A percentile compares a stretch with the other conserved stretches of the same genome.
Conservation (phyloP, 2,329 filamentous ascomycete genomes). For the Pyrenophora tritici-repentis region DNA sequence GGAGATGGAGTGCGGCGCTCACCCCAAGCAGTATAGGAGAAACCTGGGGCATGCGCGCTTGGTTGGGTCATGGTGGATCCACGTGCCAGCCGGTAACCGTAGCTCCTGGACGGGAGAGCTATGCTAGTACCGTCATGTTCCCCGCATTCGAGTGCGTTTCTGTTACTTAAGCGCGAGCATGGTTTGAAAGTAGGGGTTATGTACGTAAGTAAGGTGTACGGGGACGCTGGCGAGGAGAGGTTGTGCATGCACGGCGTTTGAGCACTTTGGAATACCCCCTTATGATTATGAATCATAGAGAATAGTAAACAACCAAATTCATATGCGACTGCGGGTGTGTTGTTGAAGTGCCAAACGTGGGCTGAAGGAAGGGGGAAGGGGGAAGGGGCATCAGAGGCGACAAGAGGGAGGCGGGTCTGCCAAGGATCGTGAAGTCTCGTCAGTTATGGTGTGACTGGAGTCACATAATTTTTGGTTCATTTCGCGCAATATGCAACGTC, state of each 20-base stretch:
- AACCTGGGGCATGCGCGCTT: constrained; percentile 24
- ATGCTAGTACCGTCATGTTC: constrained; percentile 36
- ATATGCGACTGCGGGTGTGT: constrained; percentile 6
- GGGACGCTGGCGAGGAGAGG: constrained; percentile 8
- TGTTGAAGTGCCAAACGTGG: not conserved
- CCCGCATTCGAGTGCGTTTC: constrained; percentile 45
- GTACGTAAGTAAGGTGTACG: constrained; percentile 22
- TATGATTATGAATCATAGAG: constrained; percentile 32
- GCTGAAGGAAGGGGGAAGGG: not conserved
- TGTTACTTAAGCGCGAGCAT: constrained; percentile 39
- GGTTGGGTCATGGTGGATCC: constrained; percentile 23
- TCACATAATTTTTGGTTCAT: constrained; percentile 3
- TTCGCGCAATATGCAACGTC: not conserved
- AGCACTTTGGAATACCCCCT: constrained; percentile 39
- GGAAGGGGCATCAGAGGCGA: not conserved
- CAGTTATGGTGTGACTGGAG: constrained; percentile 25
- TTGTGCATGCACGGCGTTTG: constrained; percentile 44
- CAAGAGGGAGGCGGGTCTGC: constrained; percentile 13
- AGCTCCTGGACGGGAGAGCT: constrained; percentile 34
- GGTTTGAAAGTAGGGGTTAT: constrained; percentile 14
- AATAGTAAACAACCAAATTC: constrained; percentile 14
- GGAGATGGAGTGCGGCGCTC: constrained; percentile 26
- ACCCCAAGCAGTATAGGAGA: constrained; percentile 28
- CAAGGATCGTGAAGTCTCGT: constrained; percentile 40
- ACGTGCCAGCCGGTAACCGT: constrained; percentile 32